Percentiles rank a stretch among this genome's conserved stretches.
Evolutionary conservation across 768 basidiomycete species (phyloP).

Genomic region (Boletus sp.): DNA sequence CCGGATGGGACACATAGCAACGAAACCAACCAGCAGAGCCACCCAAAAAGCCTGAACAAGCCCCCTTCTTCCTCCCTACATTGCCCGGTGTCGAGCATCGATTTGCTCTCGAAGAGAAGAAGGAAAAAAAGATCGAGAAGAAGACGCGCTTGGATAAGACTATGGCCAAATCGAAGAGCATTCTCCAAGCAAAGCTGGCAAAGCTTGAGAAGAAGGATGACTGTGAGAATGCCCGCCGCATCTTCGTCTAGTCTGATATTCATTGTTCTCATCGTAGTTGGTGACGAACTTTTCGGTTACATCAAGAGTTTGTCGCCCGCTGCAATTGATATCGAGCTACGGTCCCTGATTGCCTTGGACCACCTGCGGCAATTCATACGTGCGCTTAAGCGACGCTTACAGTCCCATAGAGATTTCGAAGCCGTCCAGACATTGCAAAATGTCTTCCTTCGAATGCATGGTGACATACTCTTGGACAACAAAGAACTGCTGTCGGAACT

Average conservation of each 20-base stretch:
- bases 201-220: constrained; percentile 54
- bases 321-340: constrained; percentile 86
- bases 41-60: constrained; percentile 91
- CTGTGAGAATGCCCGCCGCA: constrained; percentile 51
- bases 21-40: constrained; percentile 96
- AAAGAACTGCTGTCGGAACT: constrained; percentile 58
- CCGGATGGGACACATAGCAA: constrained; percentile 46
- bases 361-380: constrained; percentile 66
- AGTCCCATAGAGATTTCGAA: constrained; percentile 87
- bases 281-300: constrained; percentile 80
- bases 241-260: constrained; percentile 3
- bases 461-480: constrained; percentile 73
- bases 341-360: constrained; percentile 65
- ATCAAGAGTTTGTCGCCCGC: constrained; percentile 87
- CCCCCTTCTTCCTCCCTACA: constrained; percentile 96
- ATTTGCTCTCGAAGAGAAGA: constrained; percentile 57
- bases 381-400: constrained; percentile 69
- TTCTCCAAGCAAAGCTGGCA: constrained; percentile 64
- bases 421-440: constrained; percentile 86
- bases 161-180: constrained; percentile 53
- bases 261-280: constrained; percentile 36
- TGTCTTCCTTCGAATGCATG: constrained; percentile 82
- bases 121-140: constrained; percentile 37
- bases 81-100: constrained; percentile 82
- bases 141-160: constrained; percentile 52